Percentiles rank a stretch among this genome's conserved stretches.
Conservation (phyloP, 805 yeast genomes). For the Hanseniaspora guilliermondii region DNA sequence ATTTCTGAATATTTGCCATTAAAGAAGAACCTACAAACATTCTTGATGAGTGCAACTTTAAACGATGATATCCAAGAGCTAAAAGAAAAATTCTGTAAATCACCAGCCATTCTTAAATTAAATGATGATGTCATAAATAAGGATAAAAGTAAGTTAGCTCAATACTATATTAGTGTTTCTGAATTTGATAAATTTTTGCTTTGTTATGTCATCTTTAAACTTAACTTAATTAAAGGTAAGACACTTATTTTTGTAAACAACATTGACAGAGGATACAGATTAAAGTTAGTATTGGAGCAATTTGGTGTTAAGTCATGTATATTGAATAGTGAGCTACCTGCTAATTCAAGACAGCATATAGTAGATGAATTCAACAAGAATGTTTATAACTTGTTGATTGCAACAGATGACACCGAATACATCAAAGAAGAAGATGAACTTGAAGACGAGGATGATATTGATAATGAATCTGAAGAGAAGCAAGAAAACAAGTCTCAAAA, state of each 20-base stretch:
- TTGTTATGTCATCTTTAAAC: constrained; percentile 82
- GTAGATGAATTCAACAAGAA: constrained; percentile 91
- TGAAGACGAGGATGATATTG: constrained; percentile 15
- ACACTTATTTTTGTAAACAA: constrained; percentile 82
- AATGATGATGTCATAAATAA: constrained; percentile 52
- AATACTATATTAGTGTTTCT: constrained; percentile 72
- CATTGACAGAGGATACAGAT: constrained; percentile 87
- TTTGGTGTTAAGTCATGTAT: constrained; percentile 85
- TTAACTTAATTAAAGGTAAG: constrained; percentile 80
- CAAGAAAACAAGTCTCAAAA: constrained; percentile 20
- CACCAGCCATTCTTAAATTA: constrained; percentile 68
- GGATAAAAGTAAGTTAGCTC: constrained; percentile 52
- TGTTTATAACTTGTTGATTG: constrained; percentile 74
- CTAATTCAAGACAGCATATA: constrained; percentile 84
- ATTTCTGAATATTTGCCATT: constrained; percentile 56
- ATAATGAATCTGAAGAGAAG: constrained; percentile 14
- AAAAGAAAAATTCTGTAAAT: constrained; percentile 65
- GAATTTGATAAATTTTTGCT: constrained; percentile 87
- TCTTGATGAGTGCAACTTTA: constrained; percentile 91
- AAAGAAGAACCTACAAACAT: constrained; percentile 69
- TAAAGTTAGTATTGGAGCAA: constrained; percentile 82
- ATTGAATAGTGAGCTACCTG: constrained; percentile 81
- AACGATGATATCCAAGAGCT: constrained; percentile 72
- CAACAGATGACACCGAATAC: constrained; percentile 79
- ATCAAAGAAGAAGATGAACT: constrained; percentile 38